Evolutionary conservation across 441 rosid genomes (phyloP).

Genomic region (Pelargonium cotyledonis): DNA sequence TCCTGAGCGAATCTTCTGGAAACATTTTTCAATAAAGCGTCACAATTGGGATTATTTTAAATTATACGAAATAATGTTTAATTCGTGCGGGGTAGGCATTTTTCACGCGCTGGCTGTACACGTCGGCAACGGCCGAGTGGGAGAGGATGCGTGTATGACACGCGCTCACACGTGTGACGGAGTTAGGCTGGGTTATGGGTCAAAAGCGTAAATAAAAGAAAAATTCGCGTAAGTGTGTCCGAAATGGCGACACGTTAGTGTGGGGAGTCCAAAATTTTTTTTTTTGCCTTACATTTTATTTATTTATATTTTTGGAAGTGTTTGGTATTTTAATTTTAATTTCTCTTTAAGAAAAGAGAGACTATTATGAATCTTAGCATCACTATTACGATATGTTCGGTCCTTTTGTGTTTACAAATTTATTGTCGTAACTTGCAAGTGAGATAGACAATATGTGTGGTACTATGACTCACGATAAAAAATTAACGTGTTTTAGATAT

Average conservation of each 20-base stretch:
- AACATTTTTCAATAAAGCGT: background rate
- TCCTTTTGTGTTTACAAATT: no score
- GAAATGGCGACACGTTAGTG: conserved; percentile 22
- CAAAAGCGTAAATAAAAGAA: background rate
- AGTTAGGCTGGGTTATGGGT: background rate
- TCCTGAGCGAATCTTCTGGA: background rate
- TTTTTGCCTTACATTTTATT: background rate
- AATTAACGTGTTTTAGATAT: no score
- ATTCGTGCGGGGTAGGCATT: background rate
- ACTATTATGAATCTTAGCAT: no score
- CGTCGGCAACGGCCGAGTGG: background rate
- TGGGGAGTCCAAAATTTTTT: no score
- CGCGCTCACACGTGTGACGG: background rate
- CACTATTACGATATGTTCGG: no score
- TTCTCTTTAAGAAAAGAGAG: no score
- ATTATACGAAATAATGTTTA: no score
- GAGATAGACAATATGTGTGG: no score
- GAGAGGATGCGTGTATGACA: background rate
- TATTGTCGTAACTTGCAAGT: no score
- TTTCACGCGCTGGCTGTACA: background rate
- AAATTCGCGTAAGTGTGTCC: background rate
- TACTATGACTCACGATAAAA: no score
- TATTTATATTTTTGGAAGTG: no score
- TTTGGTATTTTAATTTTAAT: background rate
- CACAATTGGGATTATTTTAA: background rate